Percentiles rank a stretch among this genome's conserved stretches.
Evolutionary conservation across 306 rosid genomes (phyloP).

Genomic region (Neltuma alba): DNA sequence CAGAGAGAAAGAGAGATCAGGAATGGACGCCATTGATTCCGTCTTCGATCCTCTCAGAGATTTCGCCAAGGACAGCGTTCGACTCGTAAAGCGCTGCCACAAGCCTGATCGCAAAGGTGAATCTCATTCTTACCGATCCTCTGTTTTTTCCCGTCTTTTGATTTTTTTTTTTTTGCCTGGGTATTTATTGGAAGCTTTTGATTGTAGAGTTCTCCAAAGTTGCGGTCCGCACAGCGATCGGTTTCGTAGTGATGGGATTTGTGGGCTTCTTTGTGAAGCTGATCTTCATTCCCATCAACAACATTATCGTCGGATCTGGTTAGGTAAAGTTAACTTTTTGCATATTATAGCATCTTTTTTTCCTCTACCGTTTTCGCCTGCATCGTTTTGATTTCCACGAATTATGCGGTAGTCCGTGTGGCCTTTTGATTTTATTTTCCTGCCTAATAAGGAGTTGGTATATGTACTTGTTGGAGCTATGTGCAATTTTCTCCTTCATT

Average conservation of each 20-base stretch:
- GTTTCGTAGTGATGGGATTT: conserved; percentile 86
- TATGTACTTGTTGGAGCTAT: neutral
- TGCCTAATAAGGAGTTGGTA: neutral
- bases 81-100: conserved; percentile 80
- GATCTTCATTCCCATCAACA: conserved; percentile 81
- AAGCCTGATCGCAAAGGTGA: conserved; percentile 79
- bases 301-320: conserved; percentile 82
- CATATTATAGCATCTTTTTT: neutral
- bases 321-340: conserved; percentile 42
- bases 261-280: conserved; percentile 79
- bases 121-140: neutral
- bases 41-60: conserved; percentile 75
- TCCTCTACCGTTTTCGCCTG: neutral
- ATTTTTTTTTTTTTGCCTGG: neutral
- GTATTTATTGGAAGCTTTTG: neutral
- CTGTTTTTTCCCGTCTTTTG: neutral
- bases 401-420: neutral
- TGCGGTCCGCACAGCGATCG: conserved; percentile 77
- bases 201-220: conserved; percentile 75
- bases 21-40: conserved; percentile 75
- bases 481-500: neutral
- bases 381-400: neutral
- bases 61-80: conserved; percentile 71
- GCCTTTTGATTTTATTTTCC: neutral
- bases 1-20: neutral